Percentiles rank a stretch among this genome's conserved stretches.
These are phyloP conservation scores for Colletotrichum chrysophilum DNA, from an alignment of 2,329 filamentous ascomycete genomes.

Conservation along the genomic window DNA sequence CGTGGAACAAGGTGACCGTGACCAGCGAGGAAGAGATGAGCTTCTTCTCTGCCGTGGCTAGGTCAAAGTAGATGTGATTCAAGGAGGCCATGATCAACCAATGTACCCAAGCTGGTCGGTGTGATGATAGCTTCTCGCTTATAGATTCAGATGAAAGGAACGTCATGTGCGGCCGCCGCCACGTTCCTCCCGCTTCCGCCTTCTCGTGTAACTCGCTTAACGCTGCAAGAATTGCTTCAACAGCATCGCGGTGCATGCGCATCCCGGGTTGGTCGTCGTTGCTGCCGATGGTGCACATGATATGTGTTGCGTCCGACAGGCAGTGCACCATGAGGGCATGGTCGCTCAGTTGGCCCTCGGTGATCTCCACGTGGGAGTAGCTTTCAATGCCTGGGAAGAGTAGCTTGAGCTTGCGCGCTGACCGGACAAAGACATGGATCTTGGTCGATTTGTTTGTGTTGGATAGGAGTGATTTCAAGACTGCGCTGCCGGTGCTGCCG, in stretches of 20 bases:
- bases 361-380: background rate
- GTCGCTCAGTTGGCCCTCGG: background rate
- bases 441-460: background rate
- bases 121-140: background rate
- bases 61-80: background rate
- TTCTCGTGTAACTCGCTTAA: background rate
- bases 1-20: background rate
- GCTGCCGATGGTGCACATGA: background rate
- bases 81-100: background rate
- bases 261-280: background rate
- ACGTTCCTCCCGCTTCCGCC: background rate
- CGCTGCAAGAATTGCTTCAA: background rate
- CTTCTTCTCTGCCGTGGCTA: background rate
- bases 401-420: background rate
- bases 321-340: background rate
- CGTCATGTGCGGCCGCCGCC: background rate
- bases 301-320: background rate
- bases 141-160: background rate
- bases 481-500: background rate
- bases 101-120: background rate
- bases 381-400: background rate
- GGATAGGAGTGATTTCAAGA: background rate
- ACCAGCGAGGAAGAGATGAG: background rate
- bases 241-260: background rate
- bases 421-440: background rate